These are phyloP conservation scores for Salix dunnii DNA, from an alignment of 345 rosid species.

Conservation along the genomic window DNA sequence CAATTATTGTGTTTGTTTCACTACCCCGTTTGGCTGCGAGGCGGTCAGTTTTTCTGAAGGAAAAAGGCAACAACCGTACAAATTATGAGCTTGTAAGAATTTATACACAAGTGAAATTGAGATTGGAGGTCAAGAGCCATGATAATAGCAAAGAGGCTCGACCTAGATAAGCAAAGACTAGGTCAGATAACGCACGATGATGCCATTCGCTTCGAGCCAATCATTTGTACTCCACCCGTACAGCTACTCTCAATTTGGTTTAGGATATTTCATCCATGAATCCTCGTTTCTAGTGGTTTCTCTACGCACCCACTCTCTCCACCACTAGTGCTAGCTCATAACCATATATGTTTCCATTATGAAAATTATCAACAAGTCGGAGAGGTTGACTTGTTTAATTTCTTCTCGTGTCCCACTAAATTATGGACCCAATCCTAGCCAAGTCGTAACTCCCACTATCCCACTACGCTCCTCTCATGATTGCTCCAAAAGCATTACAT, in stretches of 20 bases:
- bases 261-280: neutral
- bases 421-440: conserved; percentile 37
- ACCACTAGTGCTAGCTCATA: conserved; percentile 11
- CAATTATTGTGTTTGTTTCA: too few relatives aligned
- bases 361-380: conserved; percentile 1
- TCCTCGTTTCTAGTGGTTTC: neutral
- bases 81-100: too few relatives aligned
- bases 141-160: too few relatives aligned
- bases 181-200: too few relatives aligned
- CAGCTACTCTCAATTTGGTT: too few relatives aligned
- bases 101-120: too few relatives aligned
- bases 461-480: conserved; percentile 11
- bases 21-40: too few relatives aligned
- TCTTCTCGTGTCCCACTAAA: conserved; percentile 38
- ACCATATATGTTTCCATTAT: neutral
- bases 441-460: conserved; percentile 18
- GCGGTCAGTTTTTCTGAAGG: too few relatives aligned
- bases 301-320: neutral
- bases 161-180: too few relatives aligned
- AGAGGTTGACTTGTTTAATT: conserved; percentile 22
- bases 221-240: neutral
- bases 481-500: neutral
- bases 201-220: neutral
- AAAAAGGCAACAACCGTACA: too few relatives aligned
- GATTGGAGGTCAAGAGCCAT: too few relatives aligned